A percentile compares a stretch with the other conserved stretches of the same genome.
These are phyloP conservation scores for Fraxinus latifolia DNA, from an alignment of 305 asterid species.

Conservation along the genomic window DNA sequence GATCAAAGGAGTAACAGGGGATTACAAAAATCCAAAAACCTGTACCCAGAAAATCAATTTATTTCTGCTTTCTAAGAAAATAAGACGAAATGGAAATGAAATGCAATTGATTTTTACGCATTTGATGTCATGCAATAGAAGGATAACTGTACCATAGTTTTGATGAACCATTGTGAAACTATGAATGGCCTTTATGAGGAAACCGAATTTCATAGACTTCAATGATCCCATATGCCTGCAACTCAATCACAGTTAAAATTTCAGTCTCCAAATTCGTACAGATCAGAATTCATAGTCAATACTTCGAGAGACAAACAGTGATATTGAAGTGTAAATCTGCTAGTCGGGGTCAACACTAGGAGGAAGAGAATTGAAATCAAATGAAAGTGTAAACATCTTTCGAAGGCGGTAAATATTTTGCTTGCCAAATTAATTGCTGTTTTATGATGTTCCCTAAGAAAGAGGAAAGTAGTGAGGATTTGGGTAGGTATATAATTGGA, in stretches of 20 bases:
- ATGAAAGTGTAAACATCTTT: slow-evolving; percentile 9
- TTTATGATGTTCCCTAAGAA: background rate
- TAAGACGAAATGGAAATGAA: background rate
- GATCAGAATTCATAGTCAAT: background rate
- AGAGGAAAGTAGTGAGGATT: background rate
- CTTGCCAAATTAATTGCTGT: slow-evolving; percentile 13
- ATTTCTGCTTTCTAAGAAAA: background rate
- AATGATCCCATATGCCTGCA: slow-evolving; percentile 95
- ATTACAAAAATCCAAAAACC: background rate
- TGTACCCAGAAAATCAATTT: background rate
- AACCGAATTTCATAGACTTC: slow-evolving; percentile 63
- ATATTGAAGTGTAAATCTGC: background rate
- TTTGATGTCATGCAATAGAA: background rate
- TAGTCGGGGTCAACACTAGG: background rate
- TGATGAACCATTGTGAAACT: slow-evolving; percentile 76
- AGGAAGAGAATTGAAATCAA: background rate
- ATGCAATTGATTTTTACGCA: background rate
- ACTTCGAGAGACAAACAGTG: background rate
- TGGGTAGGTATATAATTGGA: slow-evolving; percentile 15
- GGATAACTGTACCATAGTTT: slow-evolving; percentile 70
- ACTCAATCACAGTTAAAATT: slow-evolving; percentile 12
- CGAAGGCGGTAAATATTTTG: background rate
- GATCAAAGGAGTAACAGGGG: background rate
- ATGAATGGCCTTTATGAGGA: slow-evolving; percentile 68
- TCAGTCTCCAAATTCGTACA: background rate